Conservation (phyloP, 129 eudicot species). For the Flaveria brownii region DNA sequence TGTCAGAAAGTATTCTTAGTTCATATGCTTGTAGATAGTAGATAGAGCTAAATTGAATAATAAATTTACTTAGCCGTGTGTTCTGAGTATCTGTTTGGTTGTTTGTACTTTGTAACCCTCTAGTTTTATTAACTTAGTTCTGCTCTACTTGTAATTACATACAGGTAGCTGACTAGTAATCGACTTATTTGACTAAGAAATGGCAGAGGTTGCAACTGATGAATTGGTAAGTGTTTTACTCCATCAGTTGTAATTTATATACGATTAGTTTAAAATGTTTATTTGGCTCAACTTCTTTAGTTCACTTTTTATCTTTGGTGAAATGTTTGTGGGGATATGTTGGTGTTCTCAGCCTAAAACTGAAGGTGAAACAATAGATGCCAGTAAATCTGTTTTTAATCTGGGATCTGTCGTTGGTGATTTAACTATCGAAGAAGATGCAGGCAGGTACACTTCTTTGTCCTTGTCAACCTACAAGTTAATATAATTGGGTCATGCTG, state of each 20-base stretch:
- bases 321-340: slow-evolving; percentile 11
- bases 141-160: slow-evolving; percentile 21
- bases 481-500: background rate
- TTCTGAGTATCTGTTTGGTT: background rate
- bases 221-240: slow-evolving; percentile 35
- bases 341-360: slow-evolving; percentile 37
- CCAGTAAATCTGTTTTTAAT: slow-evolving; percentile 49
- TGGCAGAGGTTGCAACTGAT: slow-evolving; percentile 39
- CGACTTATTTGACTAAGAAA: slow-evolving; percentile 26
- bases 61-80: background rate
- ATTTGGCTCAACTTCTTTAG: background rate
- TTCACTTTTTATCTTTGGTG: background rate
- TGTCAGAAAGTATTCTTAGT: background rate
- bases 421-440: slow-evolving; percentile 69
- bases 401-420: slow-evolving; percentile 82
- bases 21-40: background rate
- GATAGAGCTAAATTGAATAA: background rate
- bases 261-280: background rate
- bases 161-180: slow-evolving; percentile 20
- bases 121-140: slow-evolving; percentile 16
- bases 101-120: background rate
- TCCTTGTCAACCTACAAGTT: background rate
- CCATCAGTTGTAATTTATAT: background rate
- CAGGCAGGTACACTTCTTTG: slow-evolving; percentile 50
- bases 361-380: slow-evolving; percentile 39